These are phyloP conservation scores for Wickerhamiella hasegawae DNA, from an alignment of 805 yeast species.

Conservation along the genomic window DNA sequence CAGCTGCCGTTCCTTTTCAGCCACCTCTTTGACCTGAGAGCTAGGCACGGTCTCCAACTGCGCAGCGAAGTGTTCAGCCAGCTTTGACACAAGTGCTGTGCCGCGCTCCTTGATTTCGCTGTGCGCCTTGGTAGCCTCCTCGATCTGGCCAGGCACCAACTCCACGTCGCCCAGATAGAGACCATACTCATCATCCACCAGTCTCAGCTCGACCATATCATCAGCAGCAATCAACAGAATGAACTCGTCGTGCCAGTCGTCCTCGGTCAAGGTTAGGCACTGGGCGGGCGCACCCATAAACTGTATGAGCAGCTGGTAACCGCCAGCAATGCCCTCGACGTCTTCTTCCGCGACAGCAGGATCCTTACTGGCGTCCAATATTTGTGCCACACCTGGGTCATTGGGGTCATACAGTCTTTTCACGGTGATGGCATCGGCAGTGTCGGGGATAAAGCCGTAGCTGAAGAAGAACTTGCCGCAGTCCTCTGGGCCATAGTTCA, in stretches of 20 bases:
- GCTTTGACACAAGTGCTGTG: too few relatives aligned
- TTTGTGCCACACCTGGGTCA: conserved; percentile 8
- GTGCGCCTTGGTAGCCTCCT: not conserved
- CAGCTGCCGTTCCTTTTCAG: too few relatives aligned
- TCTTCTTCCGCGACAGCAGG: conserved; percentile 7
- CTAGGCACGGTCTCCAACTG: too few relatives aligned
- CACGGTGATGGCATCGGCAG: too few relatives aligned
- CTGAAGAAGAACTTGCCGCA: conserved; percentile 25
- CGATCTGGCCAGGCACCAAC: not conserved
- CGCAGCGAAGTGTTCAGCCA: too few relatives aligned
- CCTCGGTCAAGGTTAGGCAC: conserved; percentile 1
- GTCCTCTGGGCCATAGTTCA: conserved; percentile 25
- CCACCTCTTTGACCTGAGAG: too few relatives aligned
- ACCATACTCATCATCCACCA: conserved; percentile 9
- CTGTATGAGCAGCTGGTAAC: conserved; percentile 14
- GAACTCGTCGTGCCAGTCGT: conserved; percentile 14
- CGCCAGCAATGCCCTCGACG: conserved; percentile 8
- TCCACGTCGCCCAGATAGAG: conserved; percentile 9
- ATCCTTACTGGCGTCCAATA: conserved; percentile 12
- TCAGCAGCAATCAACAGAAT: conserved; percentile 14
- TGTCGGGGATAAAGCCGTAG: conserved; percentile 24
- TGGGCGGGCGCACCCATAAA: conserved; percentile 12
- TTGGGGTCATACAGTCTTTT: conserved; percentile 14
- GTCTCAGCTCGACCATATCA: conserved; percentile 11
- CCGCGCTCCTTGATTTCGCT: not conserved